A percentile compares a stretch with the other conserved stretches of the same genome.
These are phyloP conservation scores for Phaffia rhodozyma DNA, from an alignment of 1,284 basidiomycete genomes.

Conservation along the genomic window DNA sequence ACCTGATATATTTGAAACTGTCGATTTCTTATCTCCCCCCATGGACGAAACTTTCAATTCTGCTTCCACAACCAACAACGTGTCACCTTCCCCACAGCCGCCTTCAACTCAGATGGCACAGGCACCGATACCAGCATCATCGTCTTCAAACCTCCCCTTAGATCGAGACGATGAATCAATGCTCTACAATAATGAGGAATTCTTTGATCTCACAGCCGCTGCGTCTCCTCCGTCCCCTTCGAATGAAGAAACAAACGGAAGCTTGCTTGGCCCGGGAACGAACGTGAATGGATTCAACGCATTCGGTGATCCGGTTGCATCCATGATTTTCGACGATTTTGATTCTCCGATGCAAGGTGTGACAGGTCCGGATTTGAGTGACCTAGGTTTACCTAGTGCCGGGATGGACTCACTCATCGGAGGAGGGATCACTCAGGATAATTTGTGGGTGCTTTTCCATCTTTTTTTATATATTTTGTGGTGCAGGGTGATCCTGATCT, in stretches of 20 bases:
- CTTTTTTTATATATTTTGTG: not conserved
- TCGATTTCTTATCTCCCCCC: not conserved
- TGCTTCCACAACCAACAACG: not conserved
- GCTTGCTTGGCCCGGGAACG: not conserved
- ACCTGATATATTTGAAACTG: not conserved
- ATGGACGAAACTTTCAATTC: not conserved
- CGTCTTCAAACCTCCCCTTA: not conserved
- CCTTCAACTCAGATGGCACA: slow-evolving; percentile 4
- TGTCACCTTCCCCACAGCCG: not conserved
- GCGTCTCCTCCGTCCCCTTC: slow-evolving; percentile 8
- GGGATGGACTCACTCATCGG: slow-evolving; percentile 17
- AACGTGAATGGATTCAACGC: slow-evolving; percentile 13
- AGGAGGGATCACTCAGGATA: slow-evolving; percentile 10
- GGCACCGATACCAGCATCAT: not conserved
- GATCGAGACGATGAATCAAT: slow-evolving; percentile 4
- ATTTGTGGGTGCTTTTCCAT: slow-evolving; percentile 6
- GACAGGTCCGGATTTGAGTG: not conserved
- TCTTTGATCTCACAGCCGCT: slow-evolving; percentile 14
- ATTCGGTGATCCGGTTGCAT: slow-evolving; percentile 14
- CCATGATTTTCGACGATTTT: not conserved
- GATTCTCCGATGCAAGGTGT: not conserved
- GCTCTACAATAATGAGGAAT: slow-evolving; percentile 7
- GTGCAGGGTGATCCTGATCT: not conserved
- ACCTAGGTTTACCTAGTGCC: slow-evolving; percentile 10
- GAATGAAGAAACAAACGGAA: not conserved